phyloP scores from a whole-genome alignment of 2,329 filamentous ascomycete genomes.

The Colletotrichum scovillei region DNA sequence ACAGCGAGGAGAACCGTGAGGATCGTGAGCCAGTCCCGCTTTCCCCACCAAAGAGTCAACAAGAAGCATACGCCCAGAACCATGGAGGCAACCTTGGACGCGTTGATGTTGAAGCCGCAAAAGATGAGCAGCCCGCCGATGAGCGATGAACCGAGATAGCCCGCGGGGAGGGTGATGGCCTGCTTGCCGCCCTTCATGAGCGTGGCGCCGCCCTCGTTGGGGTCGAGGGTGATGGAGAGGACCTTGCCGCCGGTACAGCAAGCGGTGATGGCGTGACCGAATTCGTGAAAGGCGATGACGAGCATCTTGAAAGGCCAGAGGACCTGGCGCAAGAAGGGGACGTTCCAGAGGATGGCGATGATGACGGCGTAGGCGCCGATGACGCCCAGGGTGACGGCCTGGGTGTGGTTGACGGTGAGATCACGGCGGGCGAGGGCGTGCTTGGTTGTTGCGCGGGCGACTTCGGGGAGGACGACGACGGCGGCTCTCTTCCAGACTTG shows the following conservation, averaged over 20 bases:
- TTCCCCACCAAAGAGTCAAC: slow-evolving; percentile 85
- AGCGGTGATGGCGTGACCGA: slow-evolving; percentile 80
- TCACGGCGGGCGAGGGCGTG: slow-evolving; percentile 58
- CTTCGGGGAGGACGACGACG: slow-evolving; percentile 10
- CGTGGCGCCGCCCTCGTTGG: slow-evolving; percentile 79
- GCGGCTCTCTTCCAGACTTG: slow-evolving; percentile 22
- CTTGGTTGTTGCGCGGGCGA: slow-evolving; percentile 25
- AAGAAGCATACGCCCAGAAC: slow-evolving; percentile 79
- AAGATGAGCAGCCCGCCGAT: slow-evolving; percentile 84
- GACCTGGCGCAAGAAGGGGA: slow-evolving; percentile 79
- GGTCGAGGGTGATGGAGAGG: slow-evolving; percentile 79
- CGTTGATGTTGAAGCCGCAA: slow-evolving; percentile 84
- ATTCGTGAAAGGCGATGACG: slow-evolving; percentile 85
- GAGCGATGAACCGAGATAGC: slow-evolving; percentile 81
- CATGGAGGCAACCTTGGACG: slow-evolving; percentile 82
- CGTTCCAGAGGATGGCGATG: slow-evolving; percentile 83
- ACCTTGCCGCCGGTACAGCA: slow-evolving; percentile 79
- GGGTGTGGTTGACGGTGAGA: slow-evolving; percentile 73
- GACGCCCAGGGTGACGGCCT: slow-evolving; percentile 76
- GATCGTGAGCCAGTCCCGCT: slow-evolving; percentile 82
- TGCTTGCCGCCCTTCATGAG: slow-evolving; percentile 79
- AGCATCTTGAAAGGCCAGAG: slow-evolving; percentile 91
- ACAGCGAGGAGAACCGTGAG: slow-evolving; percentile 76
- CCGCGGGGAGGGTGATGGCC: slow-evolving; percentile 79
- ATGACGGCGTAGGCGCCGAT: slow-evolving; percentile 76